These are phyloP conservation scores for Epichloe amarillans DNA, from an alignment of 2,329 filamentous ascomycete species.

Conservation along the genomic window DNA sequence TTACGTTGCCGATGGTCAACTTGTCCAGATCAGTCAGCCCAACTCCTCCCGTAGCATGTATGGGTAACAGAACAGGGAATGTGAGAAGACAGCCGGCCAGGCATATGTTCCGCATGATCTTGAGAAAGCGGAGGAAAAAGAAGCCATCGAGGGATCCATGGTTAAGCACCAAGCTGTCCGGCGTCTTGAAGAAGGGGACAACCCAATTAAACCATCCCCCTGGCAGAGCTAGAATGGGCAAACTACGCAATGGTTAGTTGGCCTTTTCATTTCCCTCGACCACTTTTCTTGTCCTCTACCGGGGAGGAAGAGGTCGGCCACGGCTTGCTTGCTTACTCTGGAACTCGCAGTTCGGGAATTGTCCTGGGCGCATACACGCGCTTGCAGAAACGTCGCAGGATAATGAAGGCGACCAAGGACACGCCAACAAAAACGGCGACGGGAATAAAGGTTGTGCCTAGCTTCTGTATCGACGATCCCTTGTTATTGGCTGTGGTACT, in stretches of 20 bases:
- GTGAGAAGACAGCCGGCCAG: constrained; percentile 74
- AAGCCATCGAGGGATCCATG: constrained; percentile 89
- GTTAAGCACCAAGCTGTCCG: constrained; percentile 70
- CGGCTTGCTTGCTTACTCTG: constrained; percentile 19
- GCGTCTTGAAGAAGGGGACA: constrained; percentile 48
- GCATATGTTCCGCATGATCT: constrained; percentile 65
- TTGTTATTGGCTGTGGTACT: constrained; percentile 20
- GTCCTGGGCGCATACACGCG: constrained; percentile 44
- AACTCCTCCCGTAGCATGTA: constrained; percentile 73
- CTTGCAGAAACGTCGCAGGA: constrained; percentile 31
- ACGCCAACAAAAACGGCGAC: constrained; percentile 36
- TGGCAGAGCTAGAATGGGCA: constrained; percentile 46
- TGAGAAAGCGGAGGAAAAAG: constrained; percentile 64
- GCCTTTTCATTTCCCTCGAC: background rate
- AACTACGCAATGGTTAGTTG: constrained; percentile 20
- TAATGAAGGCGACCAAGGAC: constrained; percentile 36
- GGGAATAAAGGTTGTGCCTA: constrained; percentile 39
- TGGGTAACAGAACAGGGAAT: constrained; percentile 74
- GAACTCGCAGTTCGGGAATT: constrained; percentile 33
- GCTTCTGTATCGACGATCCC: constrained; percentile 21
- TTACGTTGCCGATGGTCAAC: constrained; percentile 66
- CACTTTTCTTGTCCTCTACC: background rate
- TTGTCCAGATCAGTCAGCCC: constrained; percentile 55
- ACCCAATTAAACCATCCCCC: constrained; percentile 56
- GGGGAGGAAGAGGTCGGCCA: background rate